phyloP scores from a whole-genome alignment of 768 basidiomycete genomes.

The Mycena epipterygia region DNA sequence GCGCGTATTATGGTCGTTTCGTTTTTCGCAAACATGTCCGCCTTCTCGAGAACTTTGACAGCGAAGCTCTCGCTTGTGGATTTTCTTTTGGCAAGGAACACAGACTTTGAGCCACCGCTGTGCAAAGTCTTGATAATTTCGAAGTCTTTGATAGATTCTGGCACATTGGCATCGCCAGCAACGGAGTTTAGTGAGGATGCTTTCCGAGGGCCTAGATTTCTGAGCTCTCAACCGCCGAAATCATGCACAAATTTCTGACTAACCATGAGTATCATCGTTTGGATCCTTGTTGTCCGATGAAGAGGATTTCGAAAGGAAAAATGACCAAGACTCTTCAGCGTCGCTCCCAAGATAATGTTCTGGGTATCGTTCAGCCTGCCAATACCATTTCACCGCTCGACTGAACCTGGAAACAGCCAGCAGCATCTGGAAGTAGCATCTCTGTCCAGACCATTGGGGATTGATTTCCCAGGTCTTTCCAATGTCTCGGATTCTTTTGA shows the following conservation, averaged over 20 bases:
- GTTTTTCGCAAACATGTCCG: slow-evolving; percentile 4
- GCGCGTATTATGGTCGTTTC: slow-evolving; percentile 2
- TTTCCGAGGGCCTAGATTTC: not conserved
- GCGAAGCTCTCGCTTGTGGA: not conserved
- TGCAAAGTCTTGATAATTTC: not conserved
- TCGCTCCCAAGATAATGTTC: not conserved
- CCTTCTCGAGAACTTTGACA: slow-evolving; percentile 4
- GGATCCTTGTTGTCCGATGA: not conserved
- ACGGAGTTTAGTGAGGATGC: not conserved
- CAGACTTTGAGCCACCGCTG: not conserved
- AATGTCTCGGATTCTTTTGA: not conserved
- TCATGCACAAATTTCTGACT: not conserved
- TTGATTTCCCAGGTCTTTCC: not conserved
- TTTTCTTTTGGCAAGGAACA: slow-evolving; percentile 7
- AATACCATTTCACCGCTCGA: slow-evolving; percentile 13
- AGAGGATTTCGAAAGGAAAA: slow-evolving; percentile 6
- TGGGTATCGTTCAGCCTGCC: not conserved
- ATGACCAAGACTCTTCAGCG: not conserved
- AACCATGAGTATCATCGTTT: not conserved
- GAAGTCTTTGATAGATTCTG: slow-evolving; percentile 19
- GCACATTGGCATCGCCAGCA: not conserved
- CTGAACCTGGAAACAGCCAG: slow-evolving; percentile 7
- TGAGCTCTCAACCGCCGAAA: not conserved
- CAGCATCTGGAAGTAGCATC: not conserved
- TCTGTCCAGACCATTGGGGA: not conserved